Conservation (phyloP, 345 rosid species). For the Gossypium thurberi region DNA sequence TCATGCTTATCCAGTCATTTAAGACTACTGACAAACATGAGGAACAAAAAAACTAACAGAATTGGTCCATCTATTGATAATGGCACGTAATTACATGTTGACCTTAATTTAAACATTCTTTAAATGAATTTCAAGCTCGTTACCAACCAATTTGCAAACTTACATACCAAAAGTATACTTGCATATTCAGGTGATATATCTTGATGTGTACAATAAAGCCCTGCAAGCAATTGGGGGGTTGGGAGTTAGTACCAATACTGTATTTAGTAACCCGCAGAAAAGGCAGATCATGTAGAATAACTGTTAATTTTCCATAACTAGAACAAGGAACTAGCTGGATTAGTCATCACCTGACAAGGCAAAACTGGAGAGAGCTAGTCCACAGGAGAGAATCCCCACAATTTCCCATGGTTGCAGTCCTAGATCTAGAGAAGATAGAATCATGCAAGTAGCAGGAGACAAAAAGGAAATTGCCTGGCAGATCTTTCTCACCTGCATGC, state of each 20-base stretch:
- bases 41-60: neutral
- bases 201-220: slow-evolving; percentile 93
- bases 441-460: slow-evolving; percentile 91
- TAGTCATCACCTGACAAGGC: slow-evolving; percentile 67
- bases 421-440: slow-evolving; percentile 71
- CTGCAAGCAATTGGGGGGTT: slow-evolving; percentile 31
- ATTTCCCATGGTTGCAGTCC: slow-evolving; percentile 94
- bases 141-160: slow-evolving; percentile 6
- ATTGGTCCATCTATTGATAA: neutral
- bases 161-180: slow-evolving; percentile 76
- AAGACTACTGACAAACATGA: neutral
- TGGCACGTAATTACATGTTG: neutral
- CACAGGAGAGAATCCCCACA: slow-evolving; percentile 77
- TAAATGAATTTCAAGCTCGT: neutral
- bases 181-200: slow-evolving; percentile 95
- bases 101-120: neutral
- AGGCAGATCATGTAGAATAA: neutral
- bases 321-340: slow-evolving; percentile 7
- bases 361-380: slow-evolving; percentile 88
- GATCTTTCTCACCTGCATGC: slow-evolving; percentile 72
- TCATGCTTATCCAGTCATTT: neutral
- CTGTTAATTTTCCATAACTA: neutral
- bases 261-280: neutral
- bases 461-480: slow-evolving; percentile 86
- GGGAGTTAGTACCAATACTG: neutral